Evolutionary conservation across 1,284 basidiomycete species (phyloP).

Genomic region (Xerocomus nothofagi): DNA sequence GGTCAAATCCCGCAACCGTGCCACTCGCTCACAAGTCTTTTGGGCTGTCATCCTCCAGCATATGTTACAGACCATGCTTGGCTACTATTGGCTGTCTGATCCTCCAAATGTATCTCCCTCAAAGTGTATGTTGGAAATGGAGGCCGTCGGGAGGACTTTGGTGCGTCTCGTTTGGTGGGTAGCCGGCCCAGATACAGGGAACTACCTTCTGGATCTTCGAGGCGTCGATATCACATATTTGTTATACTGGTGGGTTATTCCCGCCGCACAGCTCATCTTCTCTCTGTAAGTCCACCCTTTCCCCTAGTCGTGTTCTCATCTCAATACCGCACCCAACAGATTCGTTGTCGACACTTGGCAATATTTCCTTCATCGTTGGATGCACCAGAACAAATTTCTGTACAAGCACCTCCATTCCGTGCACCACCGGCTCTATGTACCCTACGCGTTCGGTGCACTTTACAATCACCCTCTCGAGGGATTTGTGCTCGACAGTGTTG

Average conservation of each 20-base stretch:
- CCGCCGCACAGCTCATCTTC: constrained; percentile 69
- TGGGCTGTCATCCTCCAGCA: constrained; percentile 86
- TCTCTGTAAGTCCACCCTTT: constrained; percentile 73
- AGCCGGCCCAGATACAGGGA: constrained; percentile 39
- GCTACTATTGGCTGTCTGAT: constrained; percentile 67
- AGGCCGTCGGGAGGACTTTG: constrained; percentile 42
- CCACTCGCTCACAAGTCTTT: constrained; percentile 69
- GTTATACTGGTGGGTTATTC: constrained; percentile 95
- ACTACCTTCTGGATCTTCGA: constrained; percentile 38
- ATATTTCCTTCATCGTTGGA: constrained; percentile 91
- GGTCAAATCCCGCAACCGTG: constrained; percentile 76
- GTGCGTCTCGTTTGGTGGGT: constrained; percentile 42
- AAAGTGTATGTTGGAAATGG: constrained; percentile 48
- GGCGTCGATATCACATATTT: constrained; percentile 63
- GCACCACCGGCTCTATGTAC: constrained; percentile 96
- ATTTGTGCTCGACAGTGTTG: constrained; percentile 85
- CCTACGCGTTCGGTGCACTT: constrained; percentile 95
- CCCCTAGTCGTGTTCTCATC: not conserved
- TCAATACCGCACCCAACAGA: constrained; percentile 44
- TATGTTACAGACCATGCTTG: constrained; percentile 78
- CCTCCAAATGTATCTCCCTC: constrained; percentile 36
- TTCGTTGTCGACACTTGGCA: constrained; percentile 98
- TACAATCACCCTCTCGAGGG: constrained; percentile 99
- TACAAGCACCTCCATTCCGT: constrained; percentile 93
- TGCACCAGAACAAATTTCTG: constrained; percentile 90